These are phyloP conservation scores for Aspergillus fijiensis DNA, from an alignment of 2,329 filamentous ascomycete genomes.

Conservation along the genomic window DNA sequence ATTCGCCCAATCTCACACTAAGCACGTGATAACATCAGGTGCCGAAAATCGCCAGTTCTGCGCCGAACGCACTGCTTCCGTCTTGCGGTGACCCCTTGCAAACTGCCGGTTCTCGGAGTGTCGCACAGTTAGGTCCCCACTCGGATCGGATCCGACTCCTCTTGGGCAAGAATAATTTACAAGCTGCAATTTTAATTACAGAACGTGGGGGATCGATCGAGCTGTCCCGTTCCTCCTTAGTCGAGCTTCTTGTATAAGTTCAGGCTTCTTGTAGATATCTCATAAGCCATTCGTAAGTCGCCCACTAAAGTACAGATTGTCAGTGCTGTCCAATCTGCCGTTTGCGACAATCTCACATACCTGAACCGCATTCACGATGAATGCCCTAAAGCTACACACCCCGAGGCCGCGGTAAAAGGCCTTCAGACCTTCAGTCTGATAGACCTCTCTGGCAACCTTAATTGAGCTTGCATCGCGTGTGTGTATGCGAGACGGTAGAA, in stretches of 20 bases:
- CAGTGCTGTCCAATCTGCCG: slow-evolving; percentile 3
- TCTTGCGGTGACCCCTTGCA: slow-evolving; percentile 25
- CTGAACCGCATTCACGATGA: slow-evolving; percentile 88
- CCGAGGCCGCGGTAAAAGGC: slow-evolving; percentile 73
- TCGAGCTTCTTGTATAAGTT: slow-evolving; percentile 13
- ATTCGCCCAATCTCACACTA: slow-evolving; percentile 7
- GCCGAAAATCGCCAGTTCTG: slow-evolving; percentile 32
- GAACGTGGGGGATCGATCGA: neutral
- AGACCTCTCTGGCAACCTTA: slow-evolving; percentile 65
- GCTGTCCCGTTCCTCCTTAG: slow-evolving; percentile 1
- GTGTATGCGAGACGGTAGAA: slow-evolving; percentile 19
- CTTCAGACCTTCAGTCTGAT: slow-evolving; percentile 59
- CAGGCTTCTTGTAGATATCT: slow-evolving; percentile 32
- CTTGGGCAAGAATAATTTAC: slow-evolving; percentile 33
- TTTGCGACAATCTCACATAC: slow-evolving; percentile 32
- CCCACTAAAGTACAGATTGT: slow-evolving; percentile 62
- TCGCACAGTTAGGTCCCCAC: slow-evolving; percentile 19
- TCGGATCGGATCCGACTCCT: slow-evolving; percentile 14
- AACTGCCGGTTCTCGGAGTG: slow-evolving; percentile 32
- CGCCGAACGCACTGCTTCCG: slow-evolving; percentile 25
- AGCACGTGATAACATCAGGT: slow-evolving; percentile 23
- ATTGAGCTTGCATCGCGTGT: slow-evolving; percentile 52
- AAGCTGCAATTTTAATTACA: slow-evolving; percentile 20
- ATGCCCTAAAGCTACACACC: slow-evolving; percentile 81
- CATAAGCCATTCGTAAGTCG: slow-evolving; percentile 89